Base-by-base conservation (phyloP, 768 basidiomycete genomes). In the Agaricus sinodeliciosus region DNA sequence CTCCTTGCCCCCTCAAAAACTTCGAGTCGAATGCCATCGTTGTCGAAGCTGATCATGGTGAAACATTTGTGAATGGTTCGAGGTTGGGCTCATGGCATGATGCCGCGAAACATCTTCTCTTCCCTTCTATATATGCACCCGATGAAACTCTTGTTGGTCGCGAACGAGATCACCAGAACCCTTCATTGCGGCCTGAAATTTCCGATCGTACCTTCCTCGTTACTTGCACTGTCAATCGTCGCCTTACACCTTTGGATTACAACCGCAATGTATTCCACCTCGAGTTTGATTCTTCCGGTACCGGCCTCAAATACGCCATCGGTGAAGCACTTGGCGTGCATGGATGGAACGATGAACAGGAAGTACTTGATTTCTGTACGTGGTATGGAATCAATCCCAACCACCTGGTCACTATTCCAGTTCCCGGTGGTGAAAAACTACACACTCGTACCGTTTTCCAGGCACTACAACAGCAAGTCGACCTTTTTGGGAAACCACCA, bases 191-290 rank as follows among this genome's bases (percentile, higher is more conserved):
- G 39, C 96, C 96, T 11, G 93, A 96, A 60, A 65, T 88, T 19
- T 72, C 86, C 2, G 95, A 97, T 55, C 85, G 86, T 62, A 98
- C 94, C 19, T 97, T 80, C 79, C 82, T 98, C 50, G 85, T 97
- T 52, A 95, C 90, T 8, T 94, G 93, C 67, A 82, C 85, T 5
- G 94, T 96, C 67, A 98, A 97, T 72, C 84, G 85, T 41, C 90
- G 96, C 28, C 81, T 99, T 44, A 98, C 96, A 1, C 96, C 96
- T 28, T 68, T 82, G 59, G 93, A 95, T 57, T 99, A 99, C 70
- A 89, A 97, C 68, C 90, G 96, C 60, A 98, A 99, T 69, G 94
- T 99, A 28, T 98, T 98, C 77, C 96, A 99, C 71, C 79, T 99
- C 59, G 96, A 97, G 72, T 94, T 99, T 65, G 84, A 94, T 65